phyloP scores from a whole-genome alignment of 139 green algal species.

The Volvox reticuliferus region DNA sequence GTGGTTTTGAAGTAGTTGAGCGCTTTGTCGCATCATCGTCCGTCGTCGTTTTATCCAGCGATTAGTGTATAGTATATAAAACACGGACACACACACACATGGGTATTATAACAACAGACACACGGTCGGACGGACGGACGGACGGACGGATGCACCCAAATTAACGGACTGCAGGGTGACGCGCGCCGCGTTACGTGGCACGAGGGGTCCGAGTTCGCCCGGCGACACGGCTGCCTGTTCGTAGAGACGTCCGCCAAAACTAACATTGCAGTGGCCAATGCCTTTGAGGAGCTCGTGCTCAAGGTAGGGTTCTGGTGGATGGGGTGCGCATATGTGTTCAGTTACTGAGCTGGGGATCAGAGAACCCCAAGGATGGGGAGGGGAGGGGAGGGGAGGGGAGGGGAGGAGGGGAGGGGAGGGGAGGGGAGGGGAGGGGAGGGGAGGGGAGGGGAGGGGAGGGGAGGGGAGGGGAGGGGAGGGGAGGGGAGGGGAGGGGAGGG shows the following conservation, averaged over 20 bases:
- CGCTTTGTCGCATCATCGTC: too few relatives aligned
- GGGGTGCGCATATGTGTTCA: not conserved
- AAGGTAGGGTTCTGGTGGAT: conserved; percentile 48
- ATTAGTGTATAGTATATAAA: too few relatives aligned
- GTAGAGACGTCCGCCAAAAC: conserved; percentile 93
- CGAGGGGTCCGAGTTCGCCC: conserved; percentile 85
- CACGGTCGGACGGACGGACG: too few relatives aligned
- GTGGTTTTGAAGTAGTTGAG: too few relatives aligned
- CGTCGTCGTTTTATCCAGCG: too few relatives aligned
- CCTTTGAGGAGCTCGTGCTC: conserved; percentile 93
- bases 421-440: not conserved
- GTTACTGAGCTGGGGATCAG: not conserved
- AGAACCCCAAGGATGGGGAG: not conserved
- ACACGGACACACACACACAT: too few relatives aligned
- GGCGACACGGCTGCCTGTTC: conserved; percentile 89
- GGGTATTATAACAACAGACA: too few relatives aligned
- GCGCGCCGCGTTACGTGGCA: conserved; percentile 78
- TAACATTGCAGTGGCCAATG: conserved; percentile 80
- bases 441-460: not conserved
- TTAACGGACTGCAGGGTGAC: not conserved
- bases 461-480: not conserved
- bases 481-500: not conserved
- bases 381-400: not conserved
- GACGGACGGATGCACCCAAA: too few relatives aligned
- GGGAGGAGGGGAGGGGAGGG: not conserved